phyloP scores from a whole-genome alignment of 2,329 filamentous ascomycete species.

The Calonectria fujianensis region DNA sequence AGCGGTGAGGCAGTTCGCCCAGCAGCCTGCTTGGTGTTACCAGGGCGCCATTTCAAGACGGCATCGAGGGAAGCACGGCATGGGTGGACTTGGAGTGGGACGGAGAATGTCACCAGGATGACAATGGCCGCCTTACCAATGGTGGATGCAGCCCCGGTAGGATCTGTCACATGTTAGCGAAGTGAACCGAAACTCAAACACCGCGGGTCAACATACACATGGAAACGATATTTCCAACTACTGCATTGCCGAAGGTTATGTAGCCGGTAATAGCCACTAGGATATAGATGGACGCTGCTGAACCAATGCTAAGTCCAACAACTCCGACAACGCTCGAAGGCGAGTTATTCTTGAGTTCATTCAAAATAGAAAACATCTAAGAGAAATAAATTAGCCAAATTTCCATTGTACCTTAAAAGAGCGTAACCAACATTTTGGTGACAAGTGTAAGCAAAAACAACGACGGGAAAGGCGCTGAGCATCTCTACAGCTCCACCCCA shows the following conservation, averaged over 20 bases:
- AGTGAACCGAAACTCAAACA: background rate
- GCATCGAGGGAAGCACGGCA: slow-evolving; percentile 97
- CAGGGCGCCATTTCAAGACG: slow-evolving; percentile 92
- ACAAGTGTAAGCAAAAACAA: slow-evolving; percentile 99
- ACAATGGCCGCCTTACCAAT: slow-evolving; percentile 97
- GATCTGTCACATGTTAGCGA: slow-evolving; percentile 58
- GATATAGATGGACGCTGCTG: slow-evolving; percentile 90
- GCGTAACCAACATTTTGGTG: slow-evolving; percentile 87
- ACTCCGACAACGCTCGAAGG: slow-evolving; percentile 85
- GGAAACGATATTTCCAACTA: slow-evolving; percentile 93
- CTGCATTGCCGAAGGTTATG: slow-evolving; percentile 92
- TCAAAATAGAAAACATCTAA: slow-evolving; percentile 98
- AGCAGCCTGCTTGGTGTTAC: slow-evolving; percentile 62
- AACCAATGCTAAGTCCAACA: slow-evolving; percentile 88
- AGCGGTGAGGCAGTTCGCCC: slow-evolving; percentile 65
- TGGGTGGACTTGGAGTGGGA: slow-evolving; percentile 95
- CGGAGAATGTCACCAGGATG: slow-evolving; percentile 95
- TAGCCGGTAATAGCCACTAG: slow-evolving; percentile 97
- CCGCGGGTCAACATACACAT: slow-evolving; percentile 80
- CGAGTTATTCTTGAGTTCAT: slow-evolving; percentile 92
- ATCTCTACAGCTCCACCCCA: slow-evolving; percentile 88
- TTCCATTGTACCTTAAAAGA: background rate
- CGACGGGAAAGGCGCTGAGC: slow-evolving; percentile 91
- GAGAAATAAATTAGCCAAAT: slow-evolving; percentile 25
- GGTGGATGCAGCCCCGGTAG: slow-evolving; percentile 81